Base-by-base conservation (phyloP, 2,329 filamentous ascomycete genomes). In the Aspergillus niger region DNA sequence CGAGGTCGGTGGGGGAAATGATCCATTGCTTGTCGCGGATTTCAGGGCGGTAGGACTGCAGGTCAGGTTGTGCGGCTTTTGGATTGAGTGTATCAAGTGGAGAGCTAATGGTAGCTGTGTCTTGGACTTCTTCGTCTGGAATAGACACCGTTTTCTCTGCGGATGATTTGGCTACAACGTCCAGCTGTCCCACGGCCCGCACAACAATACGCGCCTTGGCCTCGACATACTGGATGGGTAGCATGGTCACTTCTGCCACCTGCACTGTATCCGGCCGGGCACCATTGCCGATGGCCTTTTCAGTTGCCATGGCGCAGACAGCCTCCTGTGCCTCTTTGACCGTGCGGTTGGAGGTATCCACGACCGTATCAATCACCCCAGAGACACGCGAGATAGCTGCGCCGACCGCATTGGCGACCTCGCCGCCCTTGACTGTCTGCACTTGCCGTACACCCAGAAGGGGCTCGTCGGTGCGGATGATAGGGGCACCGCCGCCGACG, bases 391-490 rank as follows among this genome's bases (percentile, higher is more conserved):
- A 85, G 59, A 85, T 86, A 0, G 86, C 86, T 8, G 86, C 86
- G 1, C 86, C 86, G 8, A 89, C 86, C 0, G 86, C 86, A 67
- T 89, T 89, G 8, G 87, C 86, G 1, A 89, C 84, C 3, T 81
- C 81, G 10, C 50, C 59, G 4, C 59, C 56, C 3, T 38, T 32
- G 5, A 61, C 59, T 1, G 59, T 58, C 20, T 52, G 32, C 11
- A 61, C 32, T 3, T 8, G 43, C 1, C 56, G 59, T 1, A 61
- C 56, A 3, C 59, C 56, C 1, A 3, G 28, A 1, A 61, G 22
- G 2, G 44, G 51, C 11, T 59, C 22, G 7, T 59, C 52, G 7
- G 56, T 61, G 10, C 39, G 58, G 5, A 61, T 55, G 10, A 61
- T 22, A 3, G 59, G 51, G 1, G 59, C 84, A 4, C 87, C 87